Conservation (phyloP, 257 asterid genomes). For the Gentiana macrophylla region DNA sequence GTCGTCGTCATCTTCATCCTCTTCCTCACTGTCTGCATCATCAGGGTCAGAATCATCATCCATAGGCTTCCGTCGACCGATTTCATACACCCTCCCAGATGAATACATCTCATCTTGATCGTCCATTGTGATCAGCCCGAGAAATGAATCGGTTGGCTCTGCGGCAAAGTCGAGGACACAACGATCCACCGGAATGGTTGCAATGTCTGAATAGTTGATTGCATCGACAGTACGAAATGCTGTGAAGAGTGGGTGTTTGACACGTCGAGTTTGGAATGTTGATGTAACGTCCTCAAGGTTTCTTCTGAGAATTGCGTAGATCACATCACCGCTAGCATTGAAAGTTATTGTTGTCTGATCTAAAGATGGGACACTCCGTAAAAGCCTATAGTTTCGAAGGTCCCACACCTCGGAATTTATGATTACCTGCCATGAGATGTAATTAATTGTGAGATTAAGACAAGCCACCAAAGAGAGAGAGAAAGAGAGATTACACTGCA, state of each 20-base stretch:
- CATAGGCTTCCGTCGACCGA: constrained; percentile 82
- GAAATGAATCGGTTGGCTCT: constrained; percentile 90
- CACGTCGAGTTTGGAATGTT: constrained; percentile 68
- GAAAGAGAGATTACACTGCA: neutral
- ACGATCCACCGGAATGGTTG: constrained; percentile 85
- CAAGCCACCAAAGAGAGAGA: neutral
- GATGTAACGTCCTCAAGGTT: constrained; percentile 87
- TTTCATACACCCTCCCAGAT: constrained; percentile 86
- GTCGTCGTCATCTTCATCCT: constrained; percentile 66
- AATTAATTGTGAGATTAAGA: neutral
- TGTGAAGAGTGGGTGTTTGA: constrained; percentile 84
- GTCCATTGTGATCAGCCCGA: constrained; percentile 84
- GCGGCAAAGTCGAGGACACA: constrained; percentile 90
- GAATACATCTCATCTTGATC: constrained; percentile 96
- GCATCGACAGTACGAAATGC: constrained; percentile 98
- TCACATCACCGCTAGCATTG: constrained; percentile 84
- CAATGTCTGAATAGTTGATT: constrained; percentile 83
- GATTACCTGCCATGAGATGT: constrained; percentile 47
- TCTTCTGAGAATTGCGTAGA: constrained; percentile 82
- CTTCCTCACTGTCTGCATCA: constrained; percentile 87
- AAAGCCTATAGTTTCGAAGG: constrained; percentile 76
- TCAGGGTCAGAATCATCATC: constrained; percentile 98
- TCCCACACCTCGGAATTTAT: constrained; percentile 98
- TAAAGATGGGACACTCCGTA: constrained; percentile 79
- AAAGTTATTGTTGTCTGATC: constrained; percentile 80